Conservation (phyloP, 768 basidiomycete species). For the Hericium rajendrae region DNA sequence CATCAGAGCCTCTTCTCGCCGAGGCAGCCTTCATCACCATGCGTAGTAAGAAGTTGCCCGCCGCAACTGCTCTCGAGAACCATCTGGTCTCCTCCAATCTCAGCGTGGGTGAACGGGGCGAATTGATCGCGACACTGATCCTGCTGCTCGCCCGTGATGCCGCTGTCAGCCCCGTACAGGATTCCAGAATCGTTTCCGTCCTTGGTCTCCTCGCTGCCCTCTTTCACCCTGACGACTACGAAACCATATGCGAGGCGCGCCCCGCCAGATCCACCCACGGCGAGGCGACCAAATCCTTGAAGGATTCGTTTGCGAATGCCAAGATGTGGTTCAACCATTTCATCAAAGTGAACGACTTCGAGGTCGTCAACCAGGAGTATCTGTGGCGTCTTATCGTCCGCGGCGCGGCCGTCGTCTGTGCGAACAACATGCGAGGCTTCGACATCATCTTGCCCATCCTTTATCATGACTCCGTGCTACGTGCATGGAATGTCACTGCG, state of each 20-base stretch:
- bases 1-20: conserved; percentile 22
- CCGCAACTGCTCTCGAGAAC: background rate
- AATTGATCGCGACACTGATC: conserved; percentile 14
- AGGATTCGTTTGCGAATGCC: background rate
- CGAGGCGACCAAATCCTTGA: background rate
- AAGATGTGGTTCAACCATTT: conserved; percentile 24
- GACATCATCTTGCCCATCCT: conserved; percentile 21
- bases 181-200: background rate
- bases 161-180: conserved; percentile 4
- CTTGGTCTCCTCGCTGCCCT: background rate
- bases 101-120: conserved; percentile 18
- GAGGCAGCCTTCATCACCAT: conserved; percentile 19
- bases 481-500: conserved; percentile 14
- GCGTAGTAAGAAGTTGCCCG: background rate
- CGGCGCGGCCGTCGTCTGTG: conserved; percentile 22
- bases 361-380: conserved; percentile 13
- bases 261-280: background rate
- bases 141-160: conserved; percentile 18
- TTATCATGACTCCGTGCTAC: conserved; percentile 3
- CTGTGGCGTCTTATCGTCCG: conserved; percentile 17
- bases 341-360: conserved; percentile 18
- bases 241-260: too few species aligned
- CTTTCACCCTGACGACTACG: background rate
- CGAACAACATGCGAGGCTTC: conserved; percentile 14
- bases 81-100: conserved; percentile 6